Evolutionary conservation across 805 yeast species (phyloP).

Genomic region (Saccharomyces eubayanus): DNA sequence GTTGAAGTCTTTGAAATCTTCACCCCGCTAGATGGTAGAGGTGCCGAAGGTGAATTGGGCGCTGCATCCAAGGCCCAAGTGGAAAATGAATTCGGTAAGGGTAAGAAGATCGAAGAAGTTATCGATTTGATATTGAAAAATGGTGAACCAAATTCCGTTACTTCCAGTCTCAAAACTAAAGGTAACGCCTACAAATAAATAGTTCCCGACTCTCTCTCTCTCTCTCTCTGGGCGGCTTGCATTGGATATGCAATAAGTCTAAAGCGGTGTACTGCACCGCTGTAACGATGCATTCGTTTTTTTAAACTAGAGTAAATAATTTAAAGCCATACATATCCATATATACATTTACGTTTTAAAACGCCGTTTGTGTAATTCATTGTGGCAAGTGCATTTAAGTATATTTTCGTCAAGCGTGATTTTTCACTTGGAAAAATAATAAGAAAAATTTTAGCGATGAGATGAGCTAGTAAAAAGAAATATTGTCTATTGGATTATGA

Average conservation of each 20-base stretch:
- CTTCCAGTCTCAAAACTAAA: not conserved
- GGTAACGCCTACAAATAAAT: not conserved
- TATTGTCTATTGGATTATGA: not conserved
- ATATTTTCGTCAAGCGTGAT: not conserved
- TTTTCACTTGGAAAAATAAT: not conserved
- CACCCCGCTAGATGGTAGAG: slow-evolving; percentile 49
- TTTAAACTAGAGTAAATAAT: not conserved
- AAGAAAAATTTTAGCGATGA: slow-evolving; percentile 6
- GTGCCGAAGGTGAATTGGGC: slow-evolving; percentile 62
- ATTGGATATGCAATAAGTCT: not conserved
- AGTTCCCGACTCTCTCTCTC: not conserved
- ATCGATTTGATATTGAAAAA: slow-evolving; percentile 48
- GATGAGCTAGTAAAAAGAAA: slow-evolving; percentile 7
- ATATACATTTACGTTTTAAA: not conserved
- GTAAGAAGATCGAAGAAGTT: slow-evolving; percentile 43
- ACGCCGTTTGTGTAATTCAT: not conserved
- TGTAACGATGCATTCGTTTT: not conserved
- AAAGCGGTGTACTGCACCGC: not conserved
- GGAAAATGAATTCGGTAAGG: slow-evolving; percentile 59
- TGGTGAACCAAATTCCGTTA: slow-evolving; percentile 47
- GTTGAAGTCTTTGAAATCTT: slow-evolving; percentile 62
- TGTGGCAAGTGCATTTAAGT: not conserved
- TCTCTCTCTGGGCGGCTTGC: not conserved
- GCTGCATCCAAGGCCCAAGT: slow-evolving; percentile 62
- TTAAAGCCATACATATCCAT: not conserved